A percentile compares a stretch with the other conserved stretches of the same genome.
Conservation (phyloP, 2,329 filamentous ascomycete genomes). For the Lanzia echinophila region DNA sequence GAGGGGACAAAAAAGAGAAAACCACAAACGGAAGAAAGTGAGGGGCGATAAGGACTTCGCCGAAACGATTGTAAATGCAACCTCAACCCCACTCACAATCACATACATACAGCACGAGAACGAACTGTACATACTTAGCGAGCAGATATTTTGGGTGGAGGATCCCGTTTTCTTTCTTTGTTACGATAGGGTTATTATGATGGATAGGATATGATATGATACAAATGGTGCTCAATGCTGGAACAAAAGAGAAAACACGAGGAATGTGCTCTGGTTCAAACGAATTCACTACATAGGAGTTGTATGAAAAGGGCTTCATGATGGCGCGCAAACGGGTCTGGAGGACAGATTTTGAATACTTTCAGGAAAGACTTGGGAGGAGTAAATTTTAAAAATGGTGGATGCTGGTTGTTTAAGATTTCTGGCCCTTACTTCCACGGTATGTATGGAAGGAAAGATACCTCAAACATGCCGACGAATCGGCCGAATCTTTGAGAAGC, state of each 20-base stretch:
- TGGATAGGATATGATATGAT: not conserved
- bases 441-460: constrained; percentile 4
- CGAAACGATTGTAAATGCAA: constrained; percentile 1
- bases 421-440: no score
- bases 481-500: constrained; percentile 3
- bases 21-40: not conserved
- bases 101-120: not conserved
- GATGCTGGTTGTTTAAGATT: no score
- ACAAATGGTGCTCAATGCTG: not conserved
- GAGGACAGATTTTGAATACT: no score
- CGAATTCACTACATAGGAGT: not conserved
- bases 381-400: no score
- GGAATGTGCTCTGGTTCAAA: not conserved
- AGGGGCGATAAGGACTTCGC: not conserved
- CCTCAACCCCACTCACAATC: not conserved
- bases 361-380: no score
- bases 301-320: no score
- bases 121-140: constrained; percentile 5
- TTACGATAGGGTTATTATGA: not conserved
- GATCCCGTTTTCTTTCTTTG: constrained; percentile 4
- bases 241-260: not conserved
- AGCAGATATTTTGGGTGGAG: not conserved
- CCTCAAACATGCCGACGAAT: constrained; percentile 23
- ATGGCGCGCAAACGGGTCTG: no score
- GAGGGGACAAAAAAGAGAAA: not conserved